These are phyloP conservation scores for Aspergillus sp. DNA, from an alignment of 2,329 filamentous ascomycete species.

Conservation along the genomic window DNA sequence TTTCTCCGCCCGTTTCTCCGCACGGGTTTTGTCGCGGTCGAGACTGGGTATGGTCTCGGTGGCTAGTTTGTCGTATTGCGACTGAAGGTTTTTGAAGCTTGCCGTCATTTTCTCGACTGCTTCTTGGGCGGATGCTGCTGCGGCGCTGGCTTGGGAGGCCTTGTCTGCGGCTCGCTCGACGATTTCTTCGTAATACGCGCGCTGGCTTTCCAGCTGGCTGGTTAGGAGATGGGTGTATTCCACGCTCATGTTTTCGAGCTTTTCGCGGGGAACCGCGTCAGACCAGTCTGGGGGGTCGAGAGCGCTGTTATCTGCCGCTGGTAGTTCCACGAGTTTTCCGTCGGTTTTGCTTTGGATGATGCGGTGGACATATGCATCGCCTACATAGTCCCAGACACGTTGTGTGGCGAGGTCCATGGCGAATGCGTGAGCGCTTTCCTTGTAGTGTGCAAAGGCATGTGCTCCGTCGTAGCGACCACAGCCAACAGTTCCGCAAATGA, in stretches of 20 bases:
- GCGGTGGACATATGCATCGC: constrained; percentile 92
- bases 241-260: constrained; percentile 73
- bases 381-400: constrained; percentile 96
- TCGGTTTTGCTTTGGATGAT: constrained; percentile 92
- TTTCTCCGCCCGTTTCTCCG: constrained; percentile 64
- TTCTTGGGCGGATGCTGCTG: constrained; percentile 49
- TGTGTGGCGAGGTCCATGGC: constrained; percentile 90
- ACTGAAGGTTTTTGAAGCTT: constrained; percentile 53
- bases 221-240: constrained; percentile 95
- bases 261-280: constrained; percentile 50
- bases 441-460: constrained; percentile 90
- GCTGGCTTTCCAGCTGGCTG: constrained; percentile 86
- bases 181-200: constrained; percentile 90
- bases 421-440: constrained; percentile 83
- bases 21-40: constrained; percentile 67
- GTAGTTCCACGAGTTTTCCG: constrained; percentile 87
- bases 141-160: constrained; percentile 65
- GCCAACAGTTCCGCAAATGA: constrained; percentile 87
- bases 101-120: constrained; percentile 59
- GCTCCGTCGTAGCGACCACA: constrained; percentile 93
- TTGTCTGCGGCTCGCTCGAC: constrained; percentile 87
- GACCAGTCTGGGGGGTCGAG: constrained; percentile 39
- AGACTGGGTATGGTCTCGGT: constrained; percentile 60
- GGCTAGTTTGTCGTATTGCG: constrained; percentile 49
- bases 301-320: constrained; percentile 49